Conservation (phyloP, 148 eudicot genomes). For the Spergularia marina region DNA sequence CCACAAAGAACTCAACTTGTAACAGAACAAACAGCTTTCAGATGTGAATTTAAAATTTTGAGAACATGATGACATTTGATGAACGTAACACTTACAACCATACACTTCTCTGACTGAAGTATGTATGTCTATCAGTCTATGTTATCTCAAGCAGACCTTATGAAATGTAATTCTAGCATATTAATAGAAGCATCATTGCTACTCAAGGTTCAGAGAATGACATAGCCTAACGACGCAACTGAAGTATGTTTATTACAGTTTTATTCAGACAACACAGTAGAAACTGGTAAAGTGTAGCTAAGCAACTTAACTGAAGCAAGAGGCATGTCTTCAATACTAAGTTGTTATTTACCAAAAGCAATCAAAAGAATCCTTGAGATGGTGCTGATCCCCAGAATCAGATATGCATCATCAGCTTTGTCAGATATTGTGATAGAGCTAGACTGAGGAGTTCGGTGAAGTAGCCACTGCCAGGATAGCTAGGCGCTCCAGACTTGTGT, state of each 20-base stretch:
- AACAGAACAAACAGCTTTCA: constrained; percentile 1
- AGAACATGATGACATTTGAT: constrained; percentile 8
- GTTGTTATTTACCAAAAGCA: neutral
- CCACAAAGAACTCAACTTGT: constrained; percentile 6
- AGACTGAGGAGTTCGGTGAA: constrained; percentile 9
- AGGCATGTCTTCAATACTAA: neutral
- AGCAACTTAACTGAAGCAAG: too few relatives aligned
- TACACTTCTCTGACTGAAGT: neutral
- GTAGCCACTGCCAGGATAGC: constrained; percentile 25
- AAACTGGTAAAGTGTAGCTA: neutral
- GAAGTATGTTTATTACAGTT: neutral
- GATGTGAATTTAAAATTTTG: neutral
- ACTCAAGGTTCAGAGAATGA: neutral
- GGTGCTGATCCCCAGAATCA: neutral
- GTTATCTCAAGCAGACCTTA: neutral
- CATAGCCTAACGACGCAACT: neutral
- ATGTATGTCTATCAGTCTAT: neutral
- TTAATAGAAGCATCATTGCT: neutral
- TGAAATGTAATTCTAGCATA: too few relatives aligned
- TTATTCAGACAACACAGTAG: neutral
- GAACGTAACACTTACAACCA: constrained; percentile 15
- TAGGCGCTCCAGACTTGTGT: neutral
- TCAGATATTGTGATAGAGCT: constrained; percentile 8
- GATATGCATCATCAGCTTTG: neutral
- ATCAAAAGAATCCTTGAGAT: neutral